Evolutionary conservation across 305 asterid genomes (phyloP).

Genomic region (Fraxinus dipetala): DNA sequence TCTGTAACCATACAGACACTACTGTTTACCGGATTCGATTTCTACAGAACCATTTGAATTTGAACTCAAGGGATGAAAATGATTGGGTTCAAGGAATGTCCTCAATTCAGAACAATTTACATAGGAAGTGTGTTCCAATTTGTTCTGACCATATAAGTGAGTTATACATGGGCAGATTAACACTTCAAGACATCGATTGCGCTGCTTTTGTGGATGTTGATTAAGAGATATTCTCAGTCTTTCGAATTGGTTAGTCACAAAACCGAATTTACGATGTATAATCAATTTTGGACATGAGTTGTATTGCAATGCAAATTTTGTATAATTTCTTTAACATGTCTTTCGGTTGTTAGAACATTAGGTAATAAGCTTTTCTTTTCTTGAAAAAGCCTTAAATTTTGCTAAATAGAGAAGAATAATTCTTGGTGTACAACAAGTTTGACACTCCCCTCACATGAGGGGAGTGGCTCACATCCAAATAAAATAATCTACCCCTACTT

Average conservation of each 20-base stretch:
- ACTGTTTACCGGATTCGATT: slow-evolving; percentile 54
- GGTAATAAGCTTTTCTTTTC: not conserved
- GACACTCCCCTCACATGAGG: no score
- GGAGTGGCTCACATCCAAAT: no score
- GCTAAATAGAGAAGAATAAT: not conserved
- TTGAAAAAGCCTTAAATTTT: not conserved
- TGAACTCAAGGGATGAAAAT: slow-evolving; percentile 29
- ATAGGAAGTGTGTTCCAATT: slow-evolving; percentile 69
- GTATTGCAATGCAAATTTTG: not conserved
- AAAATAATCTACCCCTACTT: no score
- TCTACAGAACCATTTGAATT: slow-evolving; percentile 40
- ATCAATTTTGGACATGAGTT: not conserved
- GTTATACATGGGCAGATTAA: slow-evolving; percentile 67
- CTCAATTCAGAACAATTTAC: slow-evolving; percentile 51
- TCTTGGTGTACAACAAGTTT: no score
- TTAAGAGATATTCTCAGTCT: slow-evolving; percentile 15
- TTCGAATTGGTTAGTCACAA: not conserved
- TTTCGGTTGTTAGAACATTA: not conserved
- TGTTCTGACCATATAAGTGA: slow-evolving; percentile 64
- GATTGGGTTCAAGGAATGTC: slow-evolving; percentile 51
- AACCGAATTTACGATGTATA: not conserved
- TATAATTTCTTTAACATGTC: not conserved
- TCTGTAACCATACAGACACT: slow-evolving; percentile 55
- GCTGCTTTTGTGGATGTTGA: slow-evolving; percentile 45
- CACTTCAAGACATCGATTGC: slow-evolving; percentile 70